phyloP scores from a whole-genome alignment of 495 filamentous ascomycete genomes.

The Talaromyces proteolyticus region DNA sequence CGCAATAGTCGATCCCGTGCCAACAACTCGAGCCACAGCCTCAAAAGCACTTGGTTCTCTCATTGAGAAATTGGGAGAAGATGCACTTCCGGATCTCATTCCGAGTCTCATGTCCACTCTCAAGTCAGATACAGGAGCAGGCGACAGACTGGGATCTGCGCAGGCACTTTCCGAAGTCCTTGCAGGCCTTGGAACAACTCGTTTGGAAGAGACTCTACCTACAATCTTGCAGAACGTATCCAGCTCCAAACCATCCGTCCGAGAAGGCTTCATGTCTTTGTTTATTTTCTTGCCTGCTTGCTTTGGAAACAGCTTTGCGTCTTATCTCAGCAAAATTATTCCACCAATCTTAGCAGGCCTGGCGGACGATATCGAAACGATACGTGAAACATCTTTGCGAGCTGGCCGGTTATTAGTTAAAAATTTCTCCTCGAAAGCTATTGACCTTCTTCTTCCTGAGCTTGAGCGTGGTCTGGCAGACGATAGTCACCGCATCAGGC shows the following conservation, averaged over 20 bases:
- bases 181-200: constrained; percentile 84
- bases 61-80: constrained; percentile 95
- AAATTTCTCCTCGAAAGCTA: constrained; percentile 92
- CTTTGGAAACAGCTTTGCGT: constrained; percentile 97
- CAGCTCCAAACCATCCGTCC: constrained; percentile 81
- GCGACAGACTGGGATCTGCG: constrained; percentile 90
- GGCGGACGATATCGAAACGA: constrained; percentile 92
- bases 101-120: constrained; percentile 95
- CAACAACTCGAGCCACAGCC: constrained; percentile 92
- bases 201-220: constrained; percentile 91
- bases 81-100: constrained; percentile 93
- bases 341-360: constrained; percentile 91
- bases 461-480: constrained; percentile 93
- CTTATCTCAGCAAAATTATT: constrained; percentile 92
- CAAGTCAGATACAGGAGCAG: constrained; percentile 94
- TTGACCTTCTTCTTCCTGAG: constrained; percentile 89
- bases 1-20: constrained; percentile 91
- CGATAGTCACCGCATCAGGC: constrained; percentile 90
- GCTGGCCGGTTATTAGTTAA: constrained; percentile 93
- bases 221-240: constrained; percentile 95
- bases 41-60: constrained; percentile 93
- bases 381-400: constrained; percentile 86
- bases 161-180: constrained; percentile 96
- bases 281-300: constrained; percentile 99
- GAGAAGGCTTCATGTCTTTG: constrained; percentile 98